phyloP scores from a whole-genome alignment of 768 basidiomycete species.

The Boletus pseudopeckii region DNA sequence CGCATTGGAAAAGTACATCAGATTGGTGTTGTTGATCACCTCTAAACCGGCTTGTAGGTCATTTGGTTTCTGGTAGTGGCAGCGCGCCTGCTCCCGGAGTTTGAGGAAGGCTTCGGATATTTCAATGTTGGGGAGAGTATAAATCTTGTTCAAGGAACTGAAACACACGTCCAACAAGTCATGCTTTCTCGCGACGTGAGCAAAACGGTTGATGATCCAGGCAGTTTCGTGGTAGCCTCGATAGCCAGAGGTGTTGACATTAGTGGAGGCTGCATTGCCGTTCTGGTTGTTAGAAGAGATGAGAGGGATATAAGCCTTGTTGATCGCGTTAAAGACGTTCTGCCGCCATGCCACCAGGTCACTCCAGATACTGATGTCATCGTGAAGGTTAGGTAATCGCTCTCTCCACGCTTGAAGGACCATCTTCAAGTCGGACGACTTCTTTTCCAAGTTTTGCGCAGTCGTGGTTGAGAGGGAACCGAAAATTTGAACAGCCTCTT shows the following conservation, averaged over 20 bases:
- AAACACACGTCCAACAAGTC: slow-evolving; percentile 95
- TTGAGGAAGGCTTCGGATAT: slow-evolving; percentile 99
- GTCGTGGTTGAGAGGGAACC: slow-evolving; percentile 84
- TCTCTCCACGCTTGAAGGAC: slow-evolving; percentile 97
- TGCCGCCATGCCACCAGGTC: slow-evolving; percentile 99
- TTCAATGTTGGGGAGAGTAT: slow-evolving; percentile 98
- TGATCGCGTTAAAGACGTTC: slow-evolving; percentile 96
- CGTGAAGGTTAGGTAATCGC: slow-evolving; percentile 89
- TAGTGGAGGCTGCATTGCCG: slow-evolving; percentile 48
- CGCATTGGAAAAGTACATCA: slow-evolving; percentile 91
- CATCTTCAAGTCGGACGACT: slow-evolving; percentile 93
- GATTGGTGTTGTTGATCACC: slow-evolving; percentile 98
- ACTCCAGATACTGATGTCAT: slow-evolving; percentile 98
- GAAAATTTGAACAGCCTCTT: slow-evolving; percentile 94
- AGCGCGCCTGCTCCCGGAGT: slow-evolving; percentile 95
- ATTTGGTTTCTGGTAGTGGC: slow-evolving; percentile 93
- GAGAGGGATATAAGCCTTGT: slow-evolving; percentile 91
- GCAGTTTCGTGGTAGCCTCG: slow-evolving; percentile 98
- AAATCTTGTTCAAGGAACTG: slow-evolving; percentile 92
- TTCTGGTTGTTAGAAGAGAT: slow-evolving; percentile 58
- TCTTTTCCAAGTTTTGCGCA: slow-evolving; percentile 87
- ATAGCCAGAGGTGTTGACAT: slow-evolving; percentile 82
- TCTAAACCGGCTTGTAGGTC: slow-evolving; percentile 93
- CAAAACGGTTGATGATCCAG: slow-evolving; percentile 99
- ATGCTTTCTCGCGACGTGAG: slow-evolving; percentile 97